Evolutionary conservation across 2,329 filamentous ascomycete genomes (phyloP).

Genomic region (Pseudogymnoascus sp.): DNA sequence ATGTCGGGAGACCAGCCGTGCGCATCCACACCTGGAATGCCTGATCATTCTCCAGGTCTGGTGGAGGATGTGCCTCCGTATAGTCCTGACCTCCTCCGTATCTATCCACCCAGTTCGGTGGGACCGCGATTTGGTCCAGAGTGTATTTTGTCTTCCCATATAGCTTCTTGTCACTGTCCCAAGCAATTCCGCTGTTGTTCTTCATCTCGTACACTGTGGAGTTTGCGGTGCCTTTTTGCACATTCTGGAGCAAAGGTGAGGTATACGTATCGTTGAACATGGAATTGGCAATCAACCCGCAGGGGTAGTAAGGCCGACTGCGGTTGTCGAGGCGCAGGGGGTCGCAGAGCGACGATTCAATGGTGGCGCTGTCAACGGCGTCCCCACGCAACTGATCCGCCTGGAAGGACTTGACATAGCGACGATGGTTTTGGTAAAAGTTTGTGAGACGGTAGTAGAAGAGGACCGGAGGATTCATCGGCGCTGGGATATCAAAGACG

Average conservation of each 20-base stretch:
- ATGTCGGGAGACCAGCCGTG: constrained; percentile 84
- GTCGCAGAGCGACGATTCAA: constrained; percentile 63
- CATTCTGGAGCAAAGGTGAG: constrained; percentile 53
- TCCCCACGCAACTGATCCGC: constrained; percentile 73
- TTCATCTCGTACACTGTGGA: constrained; percentile 62
- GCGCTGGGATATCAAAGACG: constrained; percentile 69
- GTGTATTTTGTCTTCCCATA: constrained; percentile 66
- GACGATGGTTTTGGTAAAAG: constrained; percentile 97
- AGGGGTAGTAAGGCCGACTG: constrained; percentile 79
- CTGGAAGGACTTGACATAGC: constrained; percentile 87
- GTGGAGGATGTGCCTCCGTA: constrained; percentile 53
- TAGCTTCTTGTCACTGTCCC: constrained; percentile 71
- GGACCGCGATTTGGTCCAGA: constrained; percentile 60
- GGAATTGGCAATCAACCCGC: constrained; percentile 92
- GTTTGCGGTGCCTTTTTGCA: constrained; percentile 32
- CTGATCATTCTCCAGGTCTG: constrained; percentile 66
- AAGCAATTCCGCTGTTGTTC: constrained; percentile 65
- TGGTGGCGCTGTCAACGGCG: constrained; percentile 48
- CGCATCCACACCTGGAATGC: constrained; percentile 98
- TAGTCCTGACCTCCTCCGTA: constrained; percentile 63
- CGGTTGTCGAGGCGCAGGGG: constrained; percentile 52
- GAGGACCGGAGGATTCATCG: constrained; percentile 72
- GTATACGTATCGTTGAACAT: constrained; percentile 89
- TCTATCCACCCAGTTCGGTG: constrained; percentile 71
- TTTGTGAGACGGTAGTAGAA: constrained; percentile 95